Evolutionary conservation across 2,329 filamentous ascomycete species (phyloP), one percentile per base, ranked within the genome.

Genomic region (Penicillium sp.): DNA sequence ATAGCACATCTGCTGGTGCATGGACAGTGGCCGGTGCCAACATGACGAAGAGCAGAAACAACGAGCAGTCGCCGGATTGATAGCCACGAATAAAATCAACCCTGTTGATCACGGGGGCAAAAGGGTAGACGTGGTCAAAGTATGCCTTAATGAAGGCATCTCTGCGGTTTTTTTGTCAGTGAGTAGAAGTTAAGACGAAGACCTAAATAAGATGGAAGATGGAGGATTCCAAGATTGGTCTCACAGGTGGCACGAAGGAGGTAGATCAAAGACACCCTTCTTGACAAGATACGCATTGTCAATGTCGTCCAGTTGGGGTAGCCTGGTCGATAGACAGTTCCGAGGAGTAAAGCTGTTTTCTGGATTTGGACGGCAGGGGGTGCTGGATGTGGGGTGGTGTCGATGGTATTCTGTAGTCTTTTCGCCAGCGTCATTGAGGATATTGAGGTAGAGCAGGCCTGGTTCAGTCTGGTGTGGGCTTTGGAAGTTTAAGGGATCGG

Each of bases 241-340:
- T 25, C 8, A 38, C 35, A 38, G 13, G 4, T 31, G 14, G 13
- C 6, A 13, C 15, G 26, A 17, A 15, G 18, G 19, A 3, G 35
- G 35, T n/a, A 38, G 19, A 25, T 38, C 35, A 18, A 38, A 38
- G 1, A 38, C 27, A 18, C 35, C 35, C 11, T 38, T 38, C 17
- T 38, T 38, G 13, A n/a, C 19, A 23, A 38, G 35, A 17, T 23
- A 38, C 14, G 21, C 35, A 10, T 25, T 30, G 35, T 38, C 27
- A 25, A 23, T 20, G 14, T 30, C 35, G 8, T 38, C 35, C 13
- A 38, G 15, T 25, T 38, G 27, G 10, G 35, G 27, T n/a, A 31
- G 27, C 26, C 19, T 38, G n/a, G 26, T 19, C 34, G 15, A 31
- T 17, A 31, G 18, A 23, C 19, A 25, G 10, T 30, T 38, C 13